phyloP scores from a whole-genome alignment of 805 yeast species.

The Jamesozyma lodderae region DNA sequence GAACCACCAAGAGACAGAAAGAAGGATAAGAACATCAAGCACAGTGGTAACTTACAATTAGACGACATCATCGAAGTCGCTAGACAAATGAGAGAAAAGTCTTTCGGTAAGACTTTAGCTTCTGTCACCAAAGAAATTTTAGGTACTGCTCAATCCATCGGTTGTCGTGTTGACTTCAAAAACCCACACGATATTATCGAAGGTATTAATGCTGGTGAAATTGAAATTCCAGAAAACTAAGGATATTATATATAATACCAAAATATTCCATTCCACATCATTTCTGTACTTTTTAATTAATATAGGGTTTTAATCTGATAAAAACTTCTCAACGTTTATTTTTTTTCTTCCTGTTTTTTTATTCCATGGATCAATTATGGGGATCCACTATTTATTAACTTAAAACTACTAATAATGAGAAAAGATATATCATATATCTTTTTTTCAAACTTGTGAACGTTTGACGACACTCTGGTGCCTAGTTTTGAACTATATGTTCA shows the following conservation, averaged over 20 bases:
- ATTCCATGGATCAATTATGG: not conserved
- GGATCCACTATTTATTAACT: not conserved
- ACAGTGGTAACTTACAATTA: conserved; percentile 96
- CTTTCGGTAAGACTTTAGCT: conserved; percentile 94
- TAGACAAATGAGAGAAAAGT: conserved; percentile 94
- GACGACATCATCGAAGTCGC: conserved; percentile 96
- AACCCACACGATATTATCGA: conserved; percentile 99
- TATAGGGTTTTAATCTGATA: conserved; percentile 10
- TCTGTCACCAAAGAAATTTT: conserved; percentile 97
- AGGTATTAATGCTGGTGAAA: conserved; percentile 97
- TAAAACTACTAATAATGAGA: not conserved
- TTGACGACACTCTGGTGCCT: conserved; percentile 18
- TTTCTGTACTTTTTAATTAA: conserved; percentile 9
- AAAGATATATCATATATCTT: not conserved
- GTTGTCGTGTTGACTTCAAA: conserved; percentile 98
- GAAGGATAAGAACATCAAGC: conserved; percentile 99
- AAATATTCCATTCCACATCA: conserved; percentile 16
- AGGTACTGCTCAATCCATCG: conserved; percentile 99
- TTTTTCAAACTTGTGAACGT: conserved; percentile 2
- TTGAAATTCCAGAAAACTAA: conserved; percentile 49
- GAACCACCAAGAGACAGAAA: conserved; percentile 99
- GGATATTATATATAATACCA: conserved; percentile 6
- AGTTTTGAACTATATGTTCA: conserved; percentile 3
- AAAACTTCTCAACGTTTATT: conserved; percentile 7
- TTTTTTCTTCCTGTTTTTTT: conserved; percentile 3